These are phyloP conservation scores for Cichorium intybus DNA, from an alignment of 140 eudicot species.

Conservation along the genomic window DNA sequence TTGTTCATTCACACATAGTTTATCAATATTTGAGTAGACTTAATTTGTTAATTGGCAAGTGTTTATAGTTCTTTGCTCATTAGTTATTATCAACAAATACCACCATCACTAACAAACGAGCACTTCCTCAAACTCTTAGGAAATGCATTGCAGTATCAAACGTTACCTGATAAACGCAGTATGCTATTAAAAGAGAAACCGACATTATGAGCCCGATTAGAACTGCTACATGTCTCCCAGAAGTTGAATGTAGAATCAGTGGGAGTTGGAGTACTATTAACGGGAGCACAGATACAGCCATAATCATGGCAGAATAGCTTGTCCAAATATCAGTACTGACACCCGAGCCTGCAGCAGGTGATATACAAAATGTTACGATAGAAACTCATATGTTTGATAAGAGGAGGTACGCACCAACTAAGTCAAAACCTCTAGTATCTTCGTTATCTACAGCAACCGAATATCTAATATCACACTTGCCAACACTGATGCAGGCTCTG, in stretches of 20 bases:
- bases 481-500: constrained; percentile 76
- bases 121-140: not conserved
- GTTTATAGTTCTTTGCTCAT: too few relatives aligned
- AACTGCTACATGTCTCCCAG: constrained; percentile 77
- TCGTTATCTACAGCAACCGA: constrained; percentile 50
- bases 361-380: not conserved
- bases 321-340: too few relatives aligned
- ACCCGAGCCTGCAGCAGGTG: constrained; percentile 66
- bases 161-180: constrained; percentile 84
- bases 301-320: constrained; percentile 75
- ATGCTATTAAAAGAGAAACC: constrained; percentile 51
- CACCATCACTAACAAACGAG: not conserved
- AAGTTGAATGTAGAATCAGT: constrained; percentile 54
- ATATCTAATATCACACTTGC: constrained; percentile 79
- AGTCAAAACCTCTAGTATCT: constrained; percentile 69
- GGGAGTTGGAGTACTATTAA: constrained; percentile 78
- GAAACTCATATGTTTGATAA: not conserved
- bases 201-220: constrained; percentile 72
- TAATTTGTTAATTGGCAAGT: too few relatives aligned
- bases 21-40: too few relatives aligned
- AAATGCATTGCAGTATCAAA: constrained; percentile 1
- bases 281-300: constrained; percentile 75
- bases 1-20: too few relatives aligned
- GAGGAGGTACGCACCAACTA: constrained; percentile 44
- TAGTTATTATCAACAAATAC: not conserved